These are phyloP conservation scores for Cercophora newfieldiana DNA, from an alignment of 495 filamentous ascomycete species.

Conservation along the genomic window DNA sequence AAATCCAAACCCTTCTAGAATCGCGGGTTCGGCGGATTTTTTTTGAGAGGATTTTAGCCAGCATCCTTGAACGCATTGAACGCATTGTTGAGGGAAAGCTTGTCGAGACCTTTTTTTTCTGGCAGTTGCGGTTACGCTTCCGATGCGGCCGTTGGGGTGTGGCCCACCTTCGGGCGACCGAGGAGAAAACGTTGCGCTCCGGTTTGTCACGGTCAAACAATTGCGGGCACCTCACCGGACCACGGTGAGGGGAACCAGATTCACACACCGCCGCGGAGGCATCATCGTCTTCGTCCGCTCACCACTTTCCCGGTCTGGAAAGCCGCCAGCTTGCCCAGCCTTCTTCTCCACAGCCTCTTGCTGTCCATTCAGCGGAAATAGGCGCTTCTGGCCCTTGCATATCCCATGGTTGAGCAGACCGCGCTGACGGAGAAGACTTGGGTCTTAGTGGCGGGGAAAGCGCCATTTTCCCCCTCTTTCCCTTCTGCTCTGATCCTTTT, in stretches of 20 bases:
- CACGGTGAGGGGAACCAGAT: not conserved
- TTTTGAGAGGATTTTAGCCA: slow-evolving; percentile 7
- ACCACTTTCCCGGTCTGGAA: not conserved
- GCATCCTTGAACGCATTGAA: not conserved
- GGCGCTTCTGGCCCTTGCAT: not conserved
- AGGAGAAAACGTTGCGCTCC: not conserved
- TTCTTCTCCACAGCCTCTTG: not conserved
- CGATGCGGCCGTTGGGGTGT: not conserved
- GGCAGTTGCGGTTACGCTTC: not conserved
- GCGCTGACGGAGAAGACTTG: not conserved
- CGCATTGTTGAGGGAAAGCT: not conserved
- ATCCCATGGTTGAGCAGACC: not conserved
- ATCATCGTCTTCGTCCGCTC: no score
- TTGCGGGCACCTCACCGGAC: no score
- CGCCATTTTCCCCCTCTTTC: not conserved
- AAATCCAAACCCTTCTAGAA: slow-evolving; percentile 13
- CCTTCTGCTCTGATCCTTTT: not conserved
- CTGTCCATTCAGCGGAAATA: not conserved
- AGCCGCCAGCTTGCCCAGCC: not conserved
- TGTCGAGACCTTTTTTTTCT: not conserved
- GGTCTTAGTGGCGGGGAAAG: not conserved
- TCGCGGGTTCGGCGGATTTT: not conserved
- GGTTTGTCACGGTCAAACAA: not conserved
- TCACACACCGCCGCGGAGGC: not conserved
- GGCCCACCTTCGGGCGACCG: not conserved